Evolutionary conservation across 2,329 filamentous ascomycete species (phyloP).

Genomic region (Raffaelea arxii): DNA sequence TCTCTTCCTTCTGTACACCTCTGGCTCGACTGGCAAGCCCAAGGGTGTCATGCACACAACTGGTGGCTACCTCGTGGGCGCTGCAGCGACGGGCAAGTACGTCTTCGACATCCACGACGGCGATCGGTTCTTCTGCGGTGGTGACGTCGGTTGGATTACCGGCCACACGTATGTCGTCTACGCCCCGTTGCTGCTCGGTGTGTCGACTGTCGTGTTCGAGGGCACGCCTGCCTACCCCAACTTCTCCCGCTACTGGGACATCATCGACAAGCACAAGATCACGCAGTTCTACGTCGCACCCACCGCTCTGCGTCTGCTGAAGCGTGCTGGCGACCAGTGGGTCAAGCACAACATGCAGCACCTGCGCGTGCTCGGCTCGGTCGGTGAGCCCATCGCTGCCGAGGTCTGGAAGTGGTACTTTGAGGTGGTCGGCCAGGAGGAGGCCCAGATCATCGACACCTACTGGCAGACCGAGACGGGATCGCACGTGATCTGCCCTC

Average conservation of each 20-base stretch:
- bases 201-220: slow-evolving; percentile 93
- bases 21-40: slow-evolving; percentile 94
- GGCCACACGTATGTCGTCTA: slow-evolving; percentile 98
- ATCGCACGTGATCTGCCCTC: slow-evolving; percentile 87
- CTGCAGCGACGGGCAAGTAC: slow-evolving; percentile 91
- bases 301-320: slow-evolving; percentile 83
- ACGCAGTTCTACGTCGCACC: slow-evolving; percentile 98
- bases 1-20: slow-evolving; percentile 95
- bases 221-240: slow-evolving; percentile 95
- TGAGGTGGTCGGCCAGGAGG: slow-evolving; percentile 85
- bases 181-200: slow-evolving; percentile 83
- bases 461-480: slow-evolving; percentile 99
- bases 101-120: slow-evolving; percentile 96
- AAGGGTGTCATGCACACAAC: slow-evolving; percentile 99
- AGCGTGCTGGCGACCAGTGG: slow-evolving; percentile 89
- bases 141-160: slow-evolving; percentile 98
- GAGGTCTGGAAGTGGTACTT: slow-evolving; percentile 99
- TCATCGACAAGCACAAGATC: slow-evolving; percentile 88
- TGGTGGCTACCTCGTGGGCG: slow-evolving; percentile 86
- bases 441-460: slow-evolving; percentile 93
- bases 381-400: slow-evolving; percentile 93
- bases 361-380: slow-evolving; percentile 82
- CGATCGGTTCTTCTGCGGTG: slow-evolving; percentile 94
- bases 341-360: slow-evolving; percentile 85
- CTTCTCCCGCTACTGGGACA: slow-evolving; percentile 98